Conservation (phyloP, 306 rosid species). For the Senna tora region DNA sequence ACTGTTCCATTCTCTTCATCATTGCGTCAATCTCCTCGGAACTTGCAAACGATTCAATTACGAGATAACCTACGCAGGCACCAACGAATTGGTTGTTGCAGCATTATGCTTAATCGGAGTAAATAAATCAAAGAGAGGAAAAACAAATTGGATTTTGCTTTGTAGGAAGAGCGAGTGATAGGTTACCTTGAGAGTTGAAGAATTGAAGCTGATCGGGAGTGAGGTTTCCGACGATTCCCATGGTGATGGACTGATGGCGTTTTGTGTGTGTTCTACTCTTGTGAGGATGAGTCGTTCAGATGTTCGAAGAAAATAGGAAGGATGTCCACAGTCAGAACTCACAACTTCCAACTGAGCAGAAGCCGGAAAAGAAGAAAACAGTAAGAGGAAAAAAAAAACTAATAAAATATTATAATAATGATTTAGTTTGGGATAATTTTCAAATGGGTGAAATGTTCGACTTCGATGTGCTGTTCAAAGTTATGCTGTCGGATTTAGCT, state of each 20-base stretch:
- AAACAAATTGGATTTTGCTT: not conserved
- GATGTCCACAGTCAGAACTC: not conserved
- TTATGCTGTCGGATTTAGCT: no score
- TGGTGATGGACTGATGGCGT: conserved; percentile 38
- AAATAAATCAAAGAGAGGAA: not conserved
- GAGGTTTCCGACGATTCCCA: conserved; percentile 60
- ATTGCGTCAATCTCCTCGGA: conserved; percentile 62
- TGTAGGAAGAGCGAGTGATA: not conserved
- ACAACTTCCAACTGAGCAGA: no score
- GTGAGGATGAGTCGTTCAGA: not conserved
- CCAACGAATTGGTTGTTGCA: not conserved
- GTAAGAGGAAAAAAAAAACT: no score
- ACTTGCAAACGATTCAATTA: conserved; percentile 73
- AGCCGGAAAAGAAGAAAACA: no score
- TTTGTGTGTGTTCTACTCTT: not conserved
- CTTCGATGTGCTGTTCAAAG: no score
- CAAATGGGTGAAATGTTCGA: no score
- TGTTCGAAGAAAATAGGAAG: not conserved
- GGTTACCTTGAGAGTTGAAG: conserved; percentile 72
- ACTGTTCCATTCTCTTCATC: conserved; percentile 75
- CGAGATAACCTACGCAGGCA: conserved; percentile 64
- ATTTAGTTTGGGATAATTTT: no score
- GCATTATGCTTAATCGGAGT: not conserved
- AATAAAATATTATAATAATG: no score
- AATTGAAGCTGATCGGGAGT: conserved; percentile 56